Evolutionary conservation across 2,329 filamentous ascomycete species (phyloP).

Genomic region (Neonectria faginata): DNA sequence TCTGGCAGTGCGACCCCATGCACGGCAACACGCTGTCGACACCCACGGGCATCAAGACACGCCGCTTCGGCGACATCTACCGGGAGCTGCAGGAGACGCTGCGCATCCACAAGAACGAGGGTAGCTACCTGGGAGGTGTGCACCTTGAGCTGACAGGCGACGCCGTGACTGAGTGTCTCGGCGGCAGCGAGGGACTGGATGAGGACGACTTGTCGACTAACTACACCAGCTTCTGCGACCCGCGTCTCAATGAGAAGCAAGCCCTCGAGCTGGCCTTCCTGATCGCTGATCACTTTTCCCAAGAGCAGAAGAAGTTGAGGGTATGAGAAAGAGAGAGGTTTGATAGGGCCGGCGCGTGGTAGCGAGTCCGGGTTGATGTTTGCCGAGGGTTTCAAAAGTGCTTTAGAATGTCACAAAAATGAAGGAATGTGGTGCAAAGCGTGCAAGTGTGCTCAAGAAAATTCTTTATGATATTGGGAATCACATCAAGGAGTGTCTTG

Average conservation of each 20-base stretch:
- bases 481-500: conserved; percentile 22
- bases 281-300: conserved; percentile 82
- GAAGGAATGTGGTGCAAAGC: not conserved
- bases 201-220: conserved; percentile 91
- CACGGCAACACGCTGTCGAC: conserved; percentile 84
- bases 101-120: conserved; percentile 83
- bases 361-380: not conserved
- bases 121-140: conserved; percentile 90
- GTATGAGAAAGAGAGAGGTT: conserved; percentile 9
- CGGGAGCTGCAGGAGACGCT: conserved; percentile 86
- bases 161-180: conserved; percentile 94
- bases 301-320: conserved; percentile 43
- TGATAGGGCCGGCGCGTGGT: not conserved
- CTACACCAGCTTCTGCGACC: conserved; percentile 97
- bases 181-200: conserved; percentile 85
- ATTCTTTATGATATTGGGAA: not conserved
- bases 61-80: conserved; percentile 91
- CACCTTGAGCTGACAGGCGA: conserved; percentile 97
- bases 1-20: conserved; percentile 99
- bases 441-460: not conserved
- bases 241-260: conserved; percentile 96
- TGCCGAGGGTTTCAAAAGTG: conserved; percentile 10
- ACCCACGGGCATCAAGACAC: conserved; percentile 85
- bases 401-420: conserved; percentile 1
- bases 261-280: conserved; percentile 94